Percentiles rank a stretch among this genome's conserved stretches.
Conservation (phyloP, 139 green algal genomes). For the Volvox reticuliferus region DNA sequence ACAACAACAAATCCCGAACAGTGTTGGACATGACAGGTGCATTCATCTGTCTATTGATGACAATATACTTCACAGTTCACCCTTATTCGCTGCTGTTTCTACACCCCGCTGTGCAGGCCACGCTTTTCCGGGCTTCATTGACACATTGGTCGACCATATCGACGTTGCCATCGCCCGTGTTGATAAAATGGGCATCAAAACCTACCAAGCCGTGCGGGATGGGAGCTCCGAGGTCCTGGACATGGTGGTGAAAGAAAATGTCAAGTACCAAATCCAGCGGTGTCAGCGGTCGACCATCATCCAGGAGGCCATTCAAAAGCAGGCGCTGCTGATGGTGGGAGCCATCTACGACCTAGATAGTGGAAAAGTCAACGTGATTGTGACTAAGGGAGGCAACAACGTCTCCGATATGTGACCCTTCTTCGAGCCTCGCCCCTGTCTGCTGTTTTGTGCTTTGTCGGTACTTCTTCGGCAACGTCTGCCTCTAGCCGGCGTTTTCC, state of each 20-base stretch:
- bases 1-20: no score
- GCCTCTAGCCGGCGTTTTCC: no score
- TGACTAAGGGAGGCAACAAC: constrained; percentile 15
- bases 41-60: no score
- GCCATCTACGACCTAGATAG: constrained; percentile 48
- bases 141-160: constrained; percentile 54
- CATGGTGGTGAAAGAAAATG: constrained; percentile 54
- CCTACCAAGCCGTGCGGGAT: neutral
- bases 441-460: no score
- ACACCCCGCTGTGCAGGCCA: constrained; percentile 38
- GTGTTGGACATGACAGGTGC: no score
- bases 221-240: constrained; percentile 25
- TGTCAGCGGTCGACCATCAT: constrained; percentile 53
- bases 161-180: constrained; percentile 52
- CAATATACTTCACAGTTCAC: no score
- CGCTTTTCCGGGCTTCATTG: constrained; percentile 60
- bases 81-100: no score
- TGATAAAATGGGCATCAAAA: neutral
- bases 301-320: constrained; percentile 41
- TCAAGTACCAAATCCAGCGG: constrained; percentile 52
- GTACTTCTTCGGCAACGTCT: no score
- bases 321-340: constrained; percentile 29
- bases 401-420: neutral
- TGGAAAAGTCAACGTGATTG: constrained; percentile 8
- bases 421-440: no score